Evolutionary conservation across 257 asterid species (phyloP).

Genomic region (Nicotiana attenuata): DNA sequence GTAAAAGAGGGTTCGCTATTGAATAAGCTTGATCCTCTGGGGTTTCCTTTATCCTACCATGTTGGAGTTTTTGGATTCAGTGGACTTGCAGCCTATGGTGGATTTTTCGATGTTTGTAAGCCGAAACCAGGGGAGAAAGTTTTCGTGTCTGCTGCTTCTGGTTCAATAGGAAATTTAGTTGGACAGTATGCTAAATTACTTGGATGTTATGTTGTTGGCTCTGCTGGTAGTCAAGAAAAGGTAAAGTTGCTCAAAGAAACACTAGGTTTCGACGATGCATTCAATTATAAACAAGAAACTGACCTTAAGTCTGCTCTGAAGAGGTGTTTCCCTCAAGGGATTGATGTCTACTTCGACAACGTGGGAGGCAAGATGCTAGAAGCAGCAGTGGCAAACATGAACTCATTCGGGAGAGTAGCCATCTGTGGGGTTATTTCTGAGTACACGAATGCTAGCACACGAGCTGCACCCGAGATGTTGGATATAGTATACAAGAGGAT

Average conservation of each 20-base stretch:
- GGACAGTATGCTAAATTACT: slow-evolving; percentile 70
- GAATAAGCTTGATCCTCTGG: slow-evolving; percentile 59
- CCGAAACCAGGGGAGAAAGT: slow-evolving; percentile 64
- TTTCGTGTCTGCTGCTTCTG: slow-evolving; percentile 78
- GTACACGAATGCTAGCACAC: slow-evolving; percentile 31
- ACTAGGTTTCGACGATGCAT: slow-evolving; percentile 81
- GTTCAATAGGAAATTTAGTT: slow-evolving; percentile 68
- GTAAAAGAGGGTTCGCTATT: slow-evolving; percentile 39
- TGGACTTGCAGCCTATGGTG: slow-evolving; percentile 74
- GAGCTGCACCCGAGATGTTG: slow-evolving; percentile 40
- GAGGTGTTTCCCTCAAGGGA: slow-evolving; percentile 68
- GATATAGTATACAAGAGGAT: slow-evolving; percentile 58
- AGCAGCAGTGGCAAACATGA: slow-evolving; percentile 65
- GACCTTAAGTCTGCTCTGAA: slow-evolving; percentile 50
- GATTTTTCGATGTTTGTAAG: slow-evolving; percentile 57
- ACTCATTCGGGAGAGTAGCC: slow-evolving; percentile 53
- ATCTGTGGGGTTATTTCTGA: slow-evolving; percentile 71
- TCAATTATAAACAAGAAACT: slow-evolving; percentile 67
- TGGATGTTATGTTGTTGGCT: slow-evolving; percentile 75
- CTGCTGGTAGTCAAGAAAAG: slow-evolving; percentile 54
- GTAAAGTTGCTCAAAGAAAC: slow-evolving; percentile 52
- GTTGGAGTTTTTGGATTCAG: slow-evolving; percentile 55
- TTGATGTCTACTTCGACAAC: slow-evolving; percentile 73
- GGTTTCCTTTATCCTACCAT: slow-evolving; percentile 51
- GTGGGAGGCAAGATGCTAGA: slow-evolving; percentile 72